These are phyloP conservation scores for Microdochium nivale DNA, from an alignment of 2,329 filamentous ascomycete species.

Conservation along the genomic window DNA sequence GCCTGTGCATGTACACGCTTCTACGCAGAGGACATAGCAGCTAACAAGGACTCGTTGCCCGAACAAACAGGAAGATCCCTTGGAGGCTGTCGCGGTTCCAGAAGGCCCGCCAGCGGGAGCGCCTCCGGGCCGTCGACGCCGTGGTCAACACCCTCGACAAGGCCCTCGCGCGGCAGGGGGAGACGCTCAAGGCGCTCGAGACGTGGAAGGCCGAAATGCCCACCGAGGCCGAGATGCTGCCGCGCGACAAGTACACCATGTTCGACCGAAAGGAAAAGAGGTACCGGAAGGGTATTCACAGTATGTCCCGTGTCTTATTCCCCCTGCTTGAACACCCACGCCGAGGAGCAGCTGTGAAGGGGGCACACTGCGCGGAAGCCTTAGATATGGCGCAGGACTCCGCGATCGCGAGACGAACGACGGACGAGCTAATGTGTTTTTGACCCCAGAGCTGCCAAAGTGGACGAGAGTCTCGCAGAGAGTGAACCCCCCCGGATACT, in stretches of 20 bases:
- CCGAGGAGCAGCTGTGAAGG: background rate
- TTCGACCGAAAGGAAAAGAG: conserved; percentile 94
- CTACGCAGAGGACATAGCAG: background rate
- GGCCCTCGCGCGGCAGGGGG: conserved; percentile 66
- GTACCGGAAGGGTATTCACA: conserved; percentile 96
- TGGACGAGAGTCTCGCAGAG: conserved; percentile 95
- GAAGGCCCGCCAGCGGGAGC: conserved; percentile 77
- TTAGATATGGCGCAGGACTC: no score
- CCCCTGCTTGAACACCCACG: background rate
- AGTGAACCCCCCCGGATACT: conserved; percentile 92
- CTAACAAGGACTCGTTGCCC: background rate
- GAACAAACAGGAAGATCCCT: conserved; percentile 69
- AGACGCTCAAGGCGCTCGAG: conserved; percentile 69
- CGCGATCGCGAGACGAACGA: no score
- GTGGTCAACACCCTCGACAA: conserved; percentile 77
- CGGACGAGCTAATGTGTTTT: conserved; percentile 5
- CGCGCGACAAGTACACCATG: conserved; percentile 95
- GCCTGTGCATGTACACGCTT: no score
- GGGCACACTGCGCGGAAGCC: no score
- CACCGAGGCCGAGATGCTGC: conserved; percentile 87
- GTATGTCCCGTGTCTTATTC: conserved; percentile 46
- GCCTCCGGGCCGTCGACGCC: conserved; percentile 75
- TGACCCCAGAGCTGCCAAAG: conserved; percentile 62
- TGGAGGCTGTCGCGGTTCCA: conserved; percentile 91
- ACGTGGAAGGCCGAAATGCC: conserved; percentile 96